Percentiles rank a stretch among this genome's conserved stretches.
phyloP scores from a whole-genome alignment of 164 flowering plant species.

The Stephania yunnanensis region DNA sequence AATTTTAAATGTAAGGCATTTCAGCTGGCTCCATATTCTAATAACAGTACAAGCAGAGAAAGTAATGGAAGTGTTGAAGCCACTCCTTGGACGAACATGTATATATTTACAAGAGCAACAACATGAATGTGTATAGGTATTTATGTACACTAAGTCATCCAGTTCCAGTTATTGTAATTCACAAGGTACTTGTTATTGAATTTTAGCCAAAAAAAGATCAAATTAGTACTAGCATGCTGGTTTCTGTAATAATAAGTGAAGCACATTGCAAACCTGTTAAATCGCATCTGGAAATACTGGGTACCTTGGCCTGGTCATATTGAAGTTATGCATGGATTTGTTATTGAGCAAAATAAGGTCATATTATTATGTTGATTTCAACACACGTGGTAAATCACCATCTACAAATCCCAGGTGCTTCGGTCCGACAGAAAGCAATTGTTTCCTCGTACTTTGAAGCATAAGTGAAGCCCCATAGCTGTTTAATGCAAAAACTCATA shows the following conservation, averaged over 20 bases:
- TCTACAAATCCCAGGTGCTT: slow-evolving; percentile 73
- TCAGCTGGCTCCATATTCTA: neutral
- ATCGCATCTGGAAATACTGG: slow-evolving; percentile 74
- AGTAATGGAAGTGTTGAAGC: neutral
- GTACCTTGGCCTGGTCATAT: slow-evolving; percentile 45
- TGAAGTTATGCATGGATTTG: slow-evolving; percentile 23
- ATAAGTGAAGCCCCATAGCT: slow-evolving; percentile 95
- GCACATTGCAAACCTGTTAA: neutral
- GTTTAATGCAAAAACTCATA: slow-evolving; percentile 16
- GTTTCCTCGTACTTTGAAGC: slow-evolving; percentile 78
- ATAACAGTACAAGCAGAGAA: neutral
- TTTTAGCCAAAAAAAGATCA: neutral
- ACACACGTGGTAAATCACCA: slow-evolving; percentile 34
- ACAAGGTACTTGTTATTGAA: neutral
- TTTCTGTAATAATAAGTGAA: neutral
- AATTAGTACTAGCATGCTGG: neutral
- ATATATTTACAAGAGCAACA: slow-evolving; percentile 8
- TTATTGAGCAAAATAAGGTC: no score
- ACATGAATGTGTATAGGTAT: neutral
- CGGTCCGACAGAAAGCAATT: slow-evolving; percentile 45
- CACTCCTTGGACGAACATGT: neutral
- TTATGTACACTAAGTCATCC: slow-evolving; percentile 2
- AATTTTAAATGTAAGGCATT: neutral
- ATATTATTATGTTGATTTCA: no score
- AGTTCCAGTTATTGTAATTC: neutral